These are phyloP conservation scores for Carex littledalei DNA, from an alignment of 176 grass and related monocot genomes.

Conservation along the genomic window DNA sequence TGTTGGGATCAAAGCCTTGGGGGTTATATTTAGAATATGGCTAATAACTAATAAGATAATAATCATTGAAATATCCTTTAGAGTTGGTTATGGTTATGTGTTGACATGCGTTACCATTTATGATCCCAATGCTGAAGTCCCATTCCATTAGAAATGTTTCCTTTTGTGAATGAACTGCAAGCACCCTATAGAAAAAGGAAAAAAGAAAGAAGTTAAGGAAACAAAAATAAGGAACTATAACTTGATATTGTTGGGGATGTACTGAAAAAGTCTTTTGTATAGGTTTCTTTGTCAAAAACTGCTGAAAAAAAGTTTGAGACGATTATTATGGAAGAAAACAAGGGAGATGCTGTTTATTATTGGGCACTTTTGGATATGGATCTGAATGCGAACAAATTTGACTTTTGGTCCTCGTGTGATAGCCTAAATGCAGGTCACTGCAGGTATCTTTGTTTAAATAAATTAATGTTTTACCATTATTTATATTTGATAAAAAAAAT, in stretches of 20 bases:
- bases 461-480: neutral
- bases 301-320: slow-evolving; percentile 70
- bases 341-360: slow-evolving; percentile 78
- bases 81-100: neutral
- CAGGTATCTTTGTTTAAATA: slow-evolving; percentile 45
- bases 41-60: neutral
- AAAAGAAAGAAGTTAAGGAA: neutral
- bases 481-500: slow-evolving; percentile 14
- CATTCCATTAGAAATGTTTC: neutral
- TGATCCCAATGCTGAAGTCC: neutral
- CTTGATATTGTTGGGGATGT: neutral
- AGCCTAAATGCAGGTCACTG: slow-evolving; percentile 72
- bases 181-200: neutral
- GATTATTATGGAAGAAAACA: slow-evolving; percentile 42
- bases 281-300: slow-evolving; percentile 83
- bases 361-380: slow-evolving; percentile 51
- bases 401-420: slow-evolving; percentile 90
- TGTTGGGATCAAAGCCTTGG: neutral
- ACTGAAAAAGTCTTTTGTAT: slow-evolving; percentile 7
- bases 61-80: neutral
- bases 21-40: neutral
- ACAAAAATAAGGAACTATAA: neutral
- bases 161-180: slow-evolving; percentile 1
- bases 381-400: slow-evolving; percentile 16
- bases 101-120: neutral